Evolutionary conservation across 2,329 filamentous ascomycete species (phyloP).

Genomic region (Ceratocystis ficicola): DNA sequence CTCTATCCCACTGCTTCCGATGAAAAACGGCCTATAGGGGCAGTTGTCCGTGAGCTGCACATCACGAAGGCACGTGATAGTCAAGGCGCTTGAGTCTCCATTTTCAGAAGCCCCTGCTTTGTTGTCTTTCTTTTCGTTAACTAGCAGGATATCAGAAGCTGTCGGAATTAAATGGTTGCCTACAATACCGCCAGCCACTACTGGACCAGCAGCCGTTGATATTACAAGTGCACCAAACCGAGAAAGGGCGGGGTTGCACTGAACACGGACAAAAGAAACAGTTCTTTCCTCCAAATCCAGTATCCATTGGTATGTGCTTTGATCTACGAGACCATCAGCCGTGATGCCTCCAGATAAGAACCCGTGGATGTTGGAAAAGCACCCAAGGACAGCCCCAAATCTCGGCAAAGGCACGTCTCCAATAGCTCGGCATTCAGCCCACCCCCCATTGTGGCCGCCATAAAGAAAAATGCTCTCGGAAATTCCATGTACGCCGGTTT

Average conservation of each 20-base stretch:
- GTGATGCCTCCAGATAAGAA: slow-evolving; percentile 62
- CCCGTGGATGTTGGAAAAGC: slow-evolving; percentile 33
- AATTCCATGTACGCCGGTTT: slow-evolving; percentile 36
- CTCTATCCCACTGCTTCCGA: slow-evolving; percentile 51
- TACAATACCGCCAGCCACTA: slow-evolving; percentile 16
- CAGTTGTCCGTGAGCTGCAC: slow-evolving; percentile 11
- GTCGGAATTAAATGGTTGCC: slow-evolving; percentile 11
- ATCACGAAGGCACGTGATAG: slow-evolving; percentile 11
- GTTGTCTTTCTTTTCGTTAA: neutral
- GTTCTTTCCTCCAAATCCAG: slow-evolving; percentile 27
- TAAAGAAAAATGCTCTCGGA: slow-evolving; percentile 45
- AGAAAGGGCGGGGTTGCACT: slow-evolving; percentile 1
- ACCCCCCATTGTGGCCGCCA: slow-evolving; percentile 34
- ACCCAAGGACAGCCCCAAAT: slow-evolving; percentile 33
- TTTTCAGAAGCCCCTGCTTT: neutral
- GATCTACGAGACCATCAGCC: slow-evolving; percentile 48
- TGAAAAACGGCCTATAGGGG: slow-evolving; percentile 46
- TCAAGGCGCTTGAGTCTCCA: neutral
- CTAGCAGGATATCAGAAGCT: slow-evolving; percentile 15
- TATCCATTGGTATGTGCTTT: slow-evolving; percentile 54
- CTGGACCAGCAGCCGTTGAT: slow-evolving; percentile 31
- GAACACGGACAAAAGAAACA: neutral
- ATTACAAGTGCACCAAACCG: slow-evolving; percentile 17
- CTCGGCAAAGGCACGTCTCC: slow-evolving; percentile 29
- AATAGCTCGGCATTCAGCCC: slow-evolving; percentile 34